Percentiles rank a stretch among this genome's conserved stretches.
Evolutionary conservation across 1,139 yeast species (phyloP).

Genomic region (Blastobotrys proliferans): DNA sequence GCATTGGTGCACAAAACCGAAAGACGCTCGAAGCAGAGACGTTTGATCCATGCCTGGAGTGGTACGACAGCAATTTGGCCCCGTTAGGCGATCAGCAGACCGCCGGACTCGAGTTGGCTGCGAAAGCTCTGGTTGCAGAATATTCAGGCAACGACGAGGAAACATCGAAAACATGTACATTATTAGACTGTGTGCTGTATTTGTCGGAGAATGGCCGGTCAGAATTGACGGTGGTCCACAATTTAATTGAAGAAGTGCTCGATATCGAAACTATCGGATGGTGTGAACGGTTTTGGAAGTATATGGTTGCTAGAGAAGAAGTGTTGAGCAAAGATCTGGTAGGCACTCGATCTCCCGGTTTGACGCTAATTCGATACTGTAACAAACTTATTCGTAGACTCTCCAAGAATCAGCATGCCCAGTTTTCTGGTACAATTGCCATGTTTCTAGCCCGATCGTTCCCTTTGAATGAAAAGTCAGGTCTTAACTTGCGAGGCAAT

Average conservation of each 20-base stretch:
- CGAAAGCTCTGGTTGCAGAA: conserved; percentile 9
- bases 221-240: conserved; percentile 27
- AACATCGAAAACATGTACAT: background rate
- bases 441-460: conserved; percentile 38
- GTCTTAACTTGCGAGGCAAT: conserved; percentile 37
- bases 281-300: conserved; percentile 37
- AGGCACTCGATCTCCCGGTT: conserved; percentile 37
- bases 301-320: conserved; percentile 31
- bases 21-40: too few relatives aligned
- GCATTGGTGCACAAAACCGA: too few relatives aligned
- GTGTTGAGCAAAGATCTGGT: conserved; percentile 29
- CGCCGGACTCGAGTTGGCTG: conserved; percentile 9
- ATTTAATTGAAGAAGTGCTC: conserved; percentile 35
- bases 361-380: conserved; percentile 37
- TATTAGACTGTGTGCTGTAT: conserved; percentile 7
- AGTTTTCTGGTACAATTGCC: conserved; percentile 37
- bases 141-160: conserved; percentile 7
- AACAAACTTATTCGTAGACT: conserved; percentile 37
- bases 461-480: conserved; percentile 38
- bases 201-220: conserved; percentile 10
- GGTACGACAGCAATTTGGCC: too few relatives aligned
- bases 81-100: conserved; percentile 1
- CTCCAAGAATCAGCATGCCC: conserved; percentile 36
- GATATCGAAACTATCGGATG: conserved; percentile 36
- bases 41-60: too few relatives aligned